Conservation (phyloP, 108 stramenopile genomes). For the Seminavis robusta region DNA sequence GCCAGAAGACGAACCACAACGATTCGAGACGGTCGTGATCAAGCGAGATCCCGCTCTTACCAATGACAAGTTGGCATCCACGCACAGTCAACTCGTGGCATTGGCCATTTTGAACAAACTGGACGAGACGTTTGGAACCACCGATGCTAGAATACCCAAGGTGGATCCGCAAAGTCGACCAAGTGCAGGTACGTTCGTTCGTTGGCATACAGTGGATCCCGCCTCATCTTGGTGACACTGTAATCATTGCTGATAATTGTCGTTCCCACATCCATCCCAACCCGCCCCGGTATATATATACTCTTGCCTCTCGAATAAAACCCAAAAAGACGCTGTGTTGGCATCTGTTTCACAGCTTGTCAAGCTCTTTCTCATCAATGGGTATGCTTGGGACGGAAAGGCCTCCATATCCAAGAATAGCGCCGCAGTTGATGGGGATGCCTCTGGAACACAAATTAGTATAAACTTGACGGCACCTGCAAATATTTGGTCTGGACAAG, state of each 20-base stretch:
- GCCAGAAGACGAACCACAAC: conserved; percentile 40
- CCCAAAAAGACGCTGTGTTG: neutral
- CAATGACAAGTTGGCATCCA: conserved; percentile 35
- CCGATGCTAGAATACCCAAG: conserved; percentile 48
- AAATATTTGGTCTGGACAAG: conserved; percentile 75
- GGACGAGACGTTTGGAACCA: conserved; percentile 55
- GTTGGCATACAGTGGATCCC: neutral
- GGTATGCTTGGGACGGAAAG: conserved; percentile 68
- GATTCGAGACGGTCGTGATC: conserved; percentile 59
- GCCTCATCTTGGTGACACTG: neutral
- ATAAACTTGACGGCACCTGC: conserved; percentile 61
- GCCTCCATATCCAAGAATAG: conserved; percentile 28
- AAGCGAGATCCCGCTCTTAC: conserved; percentile 58
- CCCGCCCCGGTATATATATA: too few relatives aligned
- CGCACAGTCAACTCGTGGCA: conserved; percentile 58
- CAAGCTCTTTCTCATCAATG: conserved; percentile 69
- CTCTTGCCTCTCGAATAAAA: too few relatives aligned
- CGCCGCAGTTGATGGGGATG: neutral
- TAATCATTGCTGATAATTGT: neutral
- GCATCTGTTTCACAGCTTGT: conserved; percentile 38
- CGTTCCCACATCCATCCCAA: neutral
- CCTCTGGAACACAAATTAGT: conserved; percentile 25
- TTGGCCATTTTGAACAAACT: conserved; percentile 52
- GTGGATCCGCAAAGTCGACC: conserved; percentile 50
- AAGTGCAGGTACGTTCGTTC: conserved; percentile 14